Percentiles rank a stretch among this genome's conserved stretches.
Conservation (phyloP, 371 early-diverging fungal genomes). For the Zopfochytrium polystomum region DNA sequence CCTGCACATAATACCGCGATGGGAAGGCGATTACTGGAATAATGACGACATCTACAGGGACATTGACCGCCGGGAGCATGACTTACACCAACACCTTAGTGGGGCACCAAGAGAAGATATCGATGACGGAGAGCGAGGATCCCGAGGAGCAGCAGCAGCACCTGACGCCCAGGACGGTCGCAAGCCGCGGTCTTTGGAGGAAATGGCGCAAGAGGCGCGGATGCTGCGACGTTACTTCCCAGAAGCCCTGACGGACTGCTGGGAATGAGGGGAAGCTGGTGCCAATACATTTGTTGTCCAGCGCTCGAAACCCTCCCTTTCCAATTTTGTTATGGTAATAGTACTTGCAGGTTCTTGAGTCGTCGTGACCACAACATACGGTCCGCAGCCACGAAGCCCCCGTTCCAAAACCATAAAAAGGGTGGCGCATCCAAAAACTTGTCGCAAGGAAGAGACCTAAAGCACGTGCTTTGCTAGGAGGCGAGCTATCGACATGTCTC, state of each 20-base stretch:
- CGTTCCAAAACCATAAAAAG: no score
- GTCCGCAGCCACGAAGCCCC: no score
- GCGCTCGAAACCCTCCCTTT: no score
- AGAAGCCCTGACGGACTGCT: conserved; percentile 2
- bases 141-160: conserved; percentile 31
- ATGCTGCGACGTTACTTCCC: conserved; percentile 54
- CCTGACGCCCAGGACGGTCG: conserved; percentile 67
- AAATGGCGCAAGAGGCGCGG: conserved; percentile 77
- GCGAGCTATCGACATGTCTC: no score
- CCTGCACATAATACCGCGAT: conserved; percentile 90
- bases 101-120: conserved; percentile 1
- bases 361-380: no score
- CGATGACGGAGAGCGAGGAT: conserved; percentile 6
- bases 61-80: conserved; percentile 55
- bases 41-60: conserved; percentile 90
- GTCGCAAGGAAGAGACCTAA: no score
- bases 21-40: conserved; percentile 71
- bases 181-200: conserved; percentile 62
- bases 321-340: no score
- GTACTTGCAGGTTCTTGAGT: no score
- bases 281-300: no score
- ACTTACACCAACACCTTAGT: conserved; percentile 20
- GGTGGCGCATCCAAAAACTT: no score
- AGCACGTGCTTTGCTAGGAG: no score
- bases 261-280: not conserved